Evolutionary conservation across 1,284 basidiomycete genomes (phyloP), one percentile per base, ranked within the genome.

Genomic region (Cryptococcus maquisensis): DNA sequence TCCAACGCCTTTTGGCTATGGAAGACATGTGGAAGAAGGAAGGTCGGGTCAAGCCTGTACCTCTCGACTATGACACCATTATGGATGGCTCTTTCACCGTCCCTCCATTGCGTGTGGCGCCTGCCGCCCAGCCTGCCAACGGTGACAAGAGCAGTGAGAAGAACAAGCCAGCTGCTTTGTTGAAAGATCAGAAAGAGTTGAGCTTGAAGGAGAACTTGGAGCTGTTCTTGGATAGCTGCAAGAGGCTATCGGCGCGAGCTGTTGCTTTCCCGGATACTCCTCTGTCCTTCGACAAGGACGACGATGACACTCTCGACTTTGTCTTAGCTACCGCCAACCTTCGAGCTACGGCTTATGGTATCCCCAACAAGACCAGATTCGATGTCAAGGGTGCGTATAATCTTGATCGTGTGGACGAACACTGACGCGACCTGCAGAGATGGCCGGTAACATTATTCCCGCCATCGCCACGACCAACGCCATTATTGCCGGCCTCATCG

Each of bases 381-480:
- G 87, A 98, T 72, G 86, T 98, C 51, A 98, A 98, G 82, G 90
- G 91, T 88, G 49, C 42, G 73, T 56, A 24, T 15, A n/a, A 35
- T 23, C 15, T 15, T 40, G 8, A 18, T 21, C 47, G 20, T 26
- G 18, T 16, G 6, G 13, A 24, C 16, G 23, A 23, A 13, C 21
- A 52, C 59, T 66, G 45, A 47, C 28, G 20, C 38, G 18, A 40
- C 12, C 23, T 18, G n/a, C 69, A 93, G 93, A 98, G 78, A 98
- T 98, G 90, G 96, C 96, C 0, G 95, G 96, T 12, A 99, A 98
- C 77, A 98, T 98, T 72, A 97, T 96, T 59, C 96, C 96, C 1
- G 96, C 96, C 2, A 98, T 98, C 64, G 96, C 96, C 2, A 98
- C 96, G 0, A 99, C 96, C 8, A 99, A 99, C 73, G 96, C 96